Evolutionary conservation across 2,329 filamentous ascomycete species (phyloP), one percentile per base, ranked within the genome.

Genomic region (Didymosphaeria variabile): DNA sequence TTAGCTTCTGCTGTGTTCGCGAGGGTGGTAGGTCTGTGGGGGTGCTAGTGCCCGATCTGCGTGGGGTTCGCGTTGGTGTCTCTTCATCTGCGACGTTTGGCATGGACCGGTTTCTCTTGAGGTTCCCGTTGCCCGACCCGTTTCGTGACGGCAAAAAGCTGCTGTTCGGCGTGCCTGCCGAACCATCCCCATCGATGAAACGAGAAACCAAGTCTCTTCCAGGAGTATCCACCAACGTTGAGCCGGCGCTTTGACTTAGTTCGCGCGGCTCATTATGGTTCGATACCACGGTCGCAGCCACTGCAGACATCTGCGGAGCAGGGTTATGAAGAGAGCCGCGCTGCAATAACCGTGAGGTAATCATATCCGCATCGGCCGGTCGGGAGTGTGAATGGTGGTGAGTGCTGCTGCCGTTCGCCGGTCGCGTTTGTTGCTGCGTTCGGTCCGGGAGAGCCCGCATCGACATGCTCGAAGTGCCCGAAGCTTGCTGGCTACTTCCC

Each of bases 1-100:
- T 90, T 15, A 93, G 81, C 70, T 93, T 93, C 74, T 92, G 90
- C 77, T 92, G 90, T 1, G 89, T 91, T 15, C 90, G 85, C 57
- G 88, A 91, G 69, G 81, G 64, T 67, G 78, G 64, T 36, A 79
- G 63, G 79, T 77, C 68, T n/a, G 72, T 77, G 70, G 79, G 69
- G 65, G 81, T 69, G 73, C 76, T 72, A 12, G 77, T 70, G n/a
- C 77, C 77, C 13, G 76, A 79, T 32, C 71, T 72, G 34, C 72
- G 70, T 9, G 65, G 68, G 15, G 73, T 63, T 47, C 70, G 69
- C 21, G 67, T 66, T 7, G 72, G 68, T 40, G 69, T 70, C n/a
- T 72, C 69, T 66, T 70, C 60, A 42, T 69, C 70, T 32, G 70
- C 64, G 45, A 80, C 71, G 62, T 79, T 79, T 21, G 77, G 76